These are phyloP conservation scores for Sanghuangporus baumii DNA, from an alignment of 1,284 basidiomycete genomes.

Conservation along the genomic window DNA sequence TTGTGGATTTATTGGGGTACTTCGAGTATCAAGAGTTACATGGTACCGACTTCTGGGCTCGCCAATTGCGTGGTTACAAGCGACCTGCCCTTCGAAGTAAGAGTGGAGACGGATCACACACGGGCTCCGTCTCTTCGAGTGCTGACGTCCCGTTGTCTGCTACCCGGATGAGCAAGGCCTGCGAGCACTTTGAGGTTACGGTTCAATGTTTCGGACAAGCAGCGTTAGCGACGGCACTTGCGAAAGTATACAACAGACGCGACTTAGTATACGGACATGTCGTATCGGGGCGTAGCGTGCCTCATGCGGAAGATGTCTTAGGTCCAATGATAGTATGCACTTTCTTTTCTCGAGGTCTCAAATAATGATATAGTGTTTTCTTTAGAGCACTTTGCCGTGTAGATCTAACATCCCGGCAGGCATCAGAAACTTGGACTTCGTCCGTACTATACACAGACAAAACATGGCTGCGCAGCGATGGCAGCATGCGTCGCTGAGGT, in stretches of 20 bases:
- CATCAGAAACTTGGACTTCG: conserved; percentile 31
- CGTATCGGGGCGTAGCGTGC: conserved; percentile 40
- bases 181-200: conserved; percentile 27
- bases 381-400: conserved; percentile 44
- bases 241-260: conserved; percentile 26
- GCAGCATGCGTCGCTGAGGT: conserved; percentile 43
- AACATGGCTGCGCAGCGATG: conserved; percentile 39
- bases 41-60: conserved; percentile 37
- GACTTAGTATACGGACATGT: conserved; percentile 46
- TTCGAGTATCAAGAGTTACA: conserved; percentile 33
- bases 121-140: background rate
- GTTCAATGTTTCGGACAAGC: conserved; percentile 37
- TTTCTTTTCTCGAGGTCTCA: background rate
- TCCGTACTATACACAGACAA: conserved; percentile 33
- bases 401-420: conserved; percentile 30
- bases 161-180: conserved; percentile 17
- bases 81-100: conserved; percentile 21
- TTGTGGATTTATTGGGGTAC: conserved; percentile 30
- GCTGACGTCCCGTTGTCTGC: conserved; percentile 1
- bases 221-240: conserved; percentile 37
- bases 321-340: conserved; percentile 43
- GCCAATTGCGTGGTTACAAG: conserved; percentile 27
- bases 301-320: conserved; percentile 39
- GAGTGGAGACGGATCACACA: conserved; percentile 5
- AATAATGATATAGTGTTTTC: background rate